These are phyloP conservation scores for Mucor piriformis DNA, from an alignment of 371 early-diverging fungal genomes.

Conservation along the genomic window DNA sequence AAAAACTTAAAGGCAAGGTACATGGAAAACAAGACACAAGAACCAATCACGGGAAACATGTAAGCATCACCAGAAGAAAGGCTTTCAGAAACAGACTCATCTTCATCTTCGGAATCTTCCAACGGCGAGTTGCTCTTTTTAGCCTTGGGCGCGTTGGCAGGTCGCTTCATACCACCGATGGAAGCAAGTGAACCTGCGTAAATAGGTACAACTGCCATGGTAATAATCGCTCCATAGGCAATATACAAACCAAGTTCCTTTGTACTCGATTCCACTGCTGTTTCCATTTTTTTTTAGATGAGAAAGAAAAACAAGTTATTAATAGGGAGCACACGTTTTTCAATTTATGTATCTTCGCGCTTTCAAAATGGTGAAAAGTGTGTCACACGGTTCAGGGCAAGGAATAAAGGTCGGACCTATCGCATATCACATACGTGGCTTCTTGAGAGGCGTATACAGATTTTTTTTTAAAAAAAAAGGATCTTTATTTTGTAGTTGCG, in stretches of 20 bases:
- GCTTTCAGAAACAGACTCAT: conserved; percentile 73
- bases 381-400: no score
- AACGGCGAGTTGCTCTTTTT: conserved; percentile 34
- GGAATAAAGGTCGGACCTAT: no score
- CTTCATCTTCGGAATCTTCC: conserved; percentile 57
- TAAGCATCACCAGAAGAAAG: conserved; percentile 90
- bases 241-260: conserved; percentile 54
- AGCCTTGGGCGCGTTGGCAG: conserved; percentile 45
- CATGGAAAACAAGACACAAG: conserved; percentile 79
- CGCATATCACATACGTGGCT: no score
- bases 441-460: no score
- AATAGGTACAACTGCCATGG: conserved; percentile 90
- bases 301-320: no score
- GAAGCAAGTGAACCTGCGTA: conserved; percentile 83
- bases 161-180: conserved; percentile 74
- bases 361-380: no score
- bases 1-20: conserved; percentile 87
- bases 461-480: no score
- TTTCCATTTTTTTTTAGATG: no score
- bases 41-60: conserved; percentile 92
- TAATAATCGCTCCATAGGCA: conserved; percentile 87
- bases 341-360: no score
- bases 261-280: conserved; percentile 13
- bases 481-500: no score
- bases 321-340: no score